Evolutionary conservation across 2,329 filamentous ascomycete genomes (phyloP).

Genomic region (Phoma sp.): DNA sequence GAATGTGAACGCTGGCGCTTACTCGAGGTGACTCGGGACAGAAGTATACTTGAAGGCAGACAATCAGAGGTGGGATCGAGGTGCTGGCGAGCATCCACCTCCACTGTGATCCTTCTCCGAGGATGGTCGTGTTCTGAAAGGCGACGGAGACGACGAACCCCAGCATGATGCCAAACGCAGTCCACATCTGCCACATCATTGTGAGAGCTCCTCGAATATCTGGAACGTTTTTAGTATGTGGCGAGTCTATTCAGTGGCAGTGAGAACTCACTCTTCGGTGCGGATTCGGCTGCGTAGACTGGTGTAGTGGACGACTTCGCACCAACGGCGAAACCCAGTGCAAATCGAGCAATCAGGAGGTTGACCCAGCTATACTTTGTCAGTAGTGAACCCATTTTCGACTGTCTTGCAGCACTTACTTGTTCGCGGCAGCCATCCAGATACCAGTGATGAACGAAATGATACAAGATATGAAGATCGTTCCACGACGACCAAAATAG

Average conservation of each 20-base stretch:
- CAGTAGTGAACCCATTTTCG: background rate
- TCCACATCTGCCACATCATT: slow-evolving; percentile 58
- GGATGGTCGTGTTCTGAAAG: slow-evolving; percentile 34
- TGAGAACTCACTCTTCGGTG: slow-evolving; percentile 47
- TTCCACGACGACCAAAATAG: slow-evolving; percentile 39
- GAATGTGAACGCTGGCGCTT: background rate
- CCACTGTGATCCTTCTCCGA: slow-evolving; percentile 38
- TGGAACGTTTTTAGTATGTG: background rate
- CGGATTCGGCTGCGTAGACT: slow-evolving; percentile 56
- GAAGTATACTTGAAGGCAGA: slow-evolving; percentile 41
- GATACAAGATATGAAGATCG: slow-evolving; percentile 43
- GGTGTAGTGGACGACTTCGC: slow-evolving; percentile 51
- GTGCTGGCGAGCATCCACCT: slow-evolving; percentile 43
- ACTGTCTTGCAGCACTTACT: slow-evolving; percentile 6
- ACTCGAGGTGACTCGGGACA: slow-evolving; percentile 30
- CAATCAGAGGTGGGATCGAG: slow-evolving; percentile 37
- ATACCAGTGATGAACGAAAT: slow-evolving; percentile 43
- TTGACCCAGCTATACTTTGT: slow-evolving; percentile 39
- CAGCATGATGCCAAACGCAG: slow-evolving; percentile 42
- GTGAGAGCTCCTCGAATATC: background rate
- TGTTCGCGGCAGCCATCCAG: slow-evolving; percentile 40
- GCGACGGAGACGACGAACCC: slow-evolving; percentile 42
- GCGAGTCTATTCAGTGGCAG: background rate
- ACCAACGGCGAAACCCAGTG: slow-evolving; percentile 43
- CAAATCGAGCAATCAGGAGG: slow-evolving; percentile 39